These are phyloP conservation scores for Aspergillus alliaceus DNA, from an alignment of 2,329 filamentous ascomycete species.

Conservation along the genomic window DNA sequence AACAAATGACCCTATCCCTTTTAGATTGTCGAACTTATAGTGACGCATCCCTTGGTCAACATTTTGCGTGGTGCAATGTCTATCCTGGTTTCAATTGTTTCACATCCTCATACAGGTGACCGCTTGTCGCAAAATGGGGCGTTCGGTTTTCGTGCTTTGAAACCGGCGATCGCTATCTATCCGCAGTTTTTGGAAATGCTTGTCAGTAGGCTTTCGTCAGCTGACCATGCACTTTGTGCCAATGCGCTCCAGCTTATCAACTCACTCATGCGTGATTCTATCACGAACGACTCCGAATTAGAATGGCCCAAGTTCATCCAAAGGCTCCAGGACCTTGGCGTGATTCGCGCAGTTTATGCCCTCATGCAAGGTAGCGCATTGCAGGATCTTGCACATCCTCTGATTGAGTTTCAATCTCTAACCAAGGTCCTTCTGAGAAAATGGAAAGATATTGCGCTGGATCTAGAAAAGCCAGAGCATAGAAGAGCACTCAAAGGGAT, in stretches of 20 bases:
- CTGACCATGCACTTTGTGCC: conserved; percentile 91
- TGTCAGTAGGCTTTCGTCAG: conserved; percentile 85
- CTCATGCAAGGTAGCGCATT: conserved; percentile 93
- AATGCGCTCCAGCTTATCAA: conserved; percentile 96
- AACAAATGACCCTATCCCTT: conserved; percentile 1
- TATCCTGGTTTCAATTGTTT: conserved; percentile 89
- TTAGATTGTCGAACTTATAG: conserved; percentile 84
- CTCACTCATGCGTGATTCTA: conserved; percentile 86
- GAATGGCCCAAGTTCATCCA: conserved; percentile 98
- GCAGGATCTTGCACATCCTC: conserved; percentile 83
- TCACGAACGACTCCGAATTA: conserved; percentile 72
- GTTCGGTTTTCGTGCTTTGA: conserved; percentile 87
- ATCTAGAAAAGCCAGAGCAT: conserved; percentile 85
- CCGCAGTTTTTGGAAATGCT: conserved; percentile 94
- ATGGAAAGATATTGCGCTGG: conserved; percentile 83
- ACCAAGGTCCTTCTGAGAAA: conserved; percentile 84
- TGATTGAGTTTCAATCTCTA: conserved; percentile 89
- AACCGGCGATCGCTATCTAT: conserved; percentile 86
- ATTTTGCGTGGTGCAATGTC: conserved; percentile 96
- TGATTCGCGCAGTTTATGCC: conserved; percentile 87
- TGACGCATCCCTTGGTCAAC: conserved; percentile 94
- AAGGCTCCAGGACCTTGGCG: conserved; percentile 83
- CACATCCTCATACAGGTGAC: conserved; percentile 68
- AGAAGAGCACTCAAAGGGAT: conserved; percentile 81
- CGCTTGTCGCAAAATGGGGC: conserved; percentile 56